Base-by-base conservation (phyloP, 441 rosid species). In the Populus hybrid region DNA sequence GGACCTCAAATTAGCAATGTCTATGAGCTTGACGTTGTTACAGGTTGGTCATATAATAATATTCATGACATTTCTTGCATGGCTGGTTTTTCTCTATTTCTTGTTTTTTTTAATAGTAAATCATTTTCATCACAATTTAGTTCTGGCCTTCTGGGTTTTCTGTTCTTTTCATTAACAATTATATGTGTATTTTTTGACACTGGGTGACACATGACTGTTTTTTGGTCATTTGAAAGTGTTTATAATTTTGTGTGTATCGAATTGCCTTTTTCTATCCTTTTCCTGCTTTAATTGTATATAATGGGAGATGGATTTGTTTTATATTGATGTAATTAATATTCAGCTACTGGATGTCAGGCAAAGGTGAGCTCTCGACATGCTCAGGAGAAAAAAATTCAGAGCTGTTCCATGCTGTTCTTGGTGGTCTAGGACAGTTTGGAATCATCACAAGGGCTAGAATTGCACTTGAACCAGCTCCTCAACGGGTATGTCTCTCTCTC, bases 381-480 rank as follows among this genome's bases (percentile, higher is more conserved):
- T 92, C 98, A 40, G 82, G 88, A 77, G 84, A 85, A 73, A 74
- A 90, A 83, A 92, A 92, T 81, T 70, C 93, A 30, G 89, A 84
- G 72, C 87, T 95, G 75, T 93, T 92, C 83, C 92, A 92, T 80
- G 97, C 92, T 26, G 96, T 87, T 79, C 97, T 95, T 73, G 99
- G 99, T 75, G 99, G 99, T 30, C 75, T 95, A 79, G 99, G 99
- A 69, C 99, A 95, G 83, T 92, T 95, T 84, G 99, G 99, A 59
- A 92, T 95, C 67, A 95, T 95, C 73, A 95, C 98, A 7, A 86
- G 99, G 85, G 99, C 99, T 65, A 82, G 99, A 84, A 92, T 95
- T 78, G 83, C 91, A 63, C 91, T 95, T 65, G 99, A 92, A 82
- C 91, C 92, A 76, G 94, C 96, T 82, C 98, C 99, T 18, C 85